Conservation (phyloP, 805 yeast species). For the Wickerhamiella azyma region DNA sequence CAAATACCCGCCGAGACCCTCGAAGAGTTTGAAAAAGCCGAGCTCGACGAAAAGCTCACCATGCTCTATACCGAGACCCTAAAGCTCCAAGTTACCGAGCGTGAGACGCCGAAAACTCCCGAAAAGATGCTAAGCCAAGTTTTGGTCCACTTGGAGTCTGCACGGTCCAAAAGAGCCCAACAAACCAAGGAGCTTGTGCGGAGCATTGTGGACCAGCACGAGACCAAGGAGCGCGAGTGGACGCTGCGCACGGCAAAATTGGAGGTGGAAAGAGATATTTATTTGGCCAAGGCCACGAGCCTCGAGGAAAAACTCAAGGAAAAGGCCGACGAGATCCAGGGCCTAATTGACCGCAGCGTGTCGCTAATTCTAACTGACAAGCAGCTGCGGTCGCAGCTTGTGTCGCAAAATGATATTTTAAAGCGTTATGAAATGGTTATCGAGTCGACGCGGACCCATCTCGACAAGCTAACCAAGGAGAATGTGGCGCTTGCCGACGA, state of each 20-base stretch:
- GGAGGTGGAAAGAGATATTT: not conserved
- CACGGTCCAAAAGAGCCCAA: constrained; percentile 6
- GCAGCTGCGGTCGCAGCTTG: constrained; percentile 7
- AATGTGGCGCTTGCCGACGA: constrained; percentile 1
- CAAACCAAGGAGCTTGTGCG: constrained; percentile 10
- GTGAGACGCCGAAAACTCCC: constrained; percentile 8
- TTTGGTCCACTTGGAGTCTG: constrained; percentile 9
- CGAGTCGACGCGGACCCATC: constrained; percentile 3
- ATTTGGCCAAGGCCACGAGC: not conserved
- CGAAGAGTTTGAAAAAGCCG: constrained; percentile 4
- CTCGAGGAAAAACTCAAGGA: not conserved
- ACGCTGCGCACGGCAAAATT: constrained; percentile 1
- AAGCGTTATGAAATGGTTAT: constrained; percentile 6
- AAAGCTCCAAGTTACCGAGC: constrained; percentile 9
- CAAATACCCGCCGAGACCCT: not conserved
- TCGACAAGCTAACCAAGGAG: constrained; percentile 3
- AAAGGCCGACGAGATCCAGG: constrained; percentile 6
- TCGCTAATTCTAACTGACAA: constrained; percentile 8
- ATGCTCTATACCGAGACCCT: constrained; percentile 8
- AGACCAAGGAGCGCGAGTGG: constrained; percentile 9
- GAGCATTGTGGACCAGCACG: constrained; percentile 9
- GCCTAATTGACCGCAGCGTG: constrained; percentile 6
- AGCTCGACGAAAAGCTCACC: constrained; percentile 9
- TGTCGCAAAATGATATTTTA: constrained; percentile 5
- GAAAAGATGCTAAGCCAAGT: constrained; percentile 9